Percentiles rank a stretch among this genome's conserved stretches.
These are phyloP conservation scores for Teunomyces kruisii DNA, from an alignment of 805 yeast genomes.

Conservation along the genomic window DNA sequence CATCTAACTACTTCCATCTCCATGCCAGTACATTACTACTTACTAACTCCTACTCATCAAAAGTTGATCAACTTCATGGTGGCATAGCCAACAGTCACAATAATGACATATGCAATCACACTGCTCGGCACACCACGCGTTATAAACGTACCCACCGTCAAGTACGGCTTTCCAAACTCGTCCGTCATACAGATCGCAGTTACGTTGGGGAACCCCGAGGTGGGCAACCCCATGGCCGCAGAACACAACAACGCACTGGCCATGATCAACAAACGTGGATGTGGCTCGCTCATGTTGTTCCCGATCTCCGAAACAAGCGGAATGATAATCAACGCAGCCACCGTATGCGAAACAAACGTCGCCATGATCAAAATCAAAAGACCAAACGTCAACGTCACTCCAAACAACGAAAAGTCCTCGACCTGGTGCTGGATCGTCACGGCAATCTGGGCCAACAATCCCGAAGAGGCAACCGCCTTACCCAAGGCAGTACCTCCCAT, in stretches of 20 bases:
- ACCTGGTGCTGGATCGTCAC: slow-evolving; percentile 61
- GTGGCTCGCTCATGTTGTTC: slow-evolving; percentile 34
- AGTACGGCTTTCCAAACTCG: slow-evolving; percentile 40
- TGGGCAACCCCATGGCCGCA: slow-evolving; percentile 47
- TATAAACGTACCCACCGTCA: slow-evolving; percentile 41
- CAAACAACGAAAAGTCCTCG: slow-evolving; percentile 66
- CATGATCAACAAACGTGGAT: slow-evolving; percentile 40
- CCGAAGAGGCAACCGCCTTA: slow-evolving; percentile 90
- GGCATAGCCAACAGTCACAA: slow-evolving; percentile 41
- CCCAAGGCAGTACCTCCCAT: slow-evolving; percentile 98
- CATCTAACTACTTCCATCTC: too few species aligned
- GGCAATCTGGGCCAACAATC: slow-evolving; percentile 80
- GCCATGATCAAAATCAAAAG: slow-evolving; percentile 40
- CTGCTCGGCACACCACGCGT: slow-evolving; percentile 45
- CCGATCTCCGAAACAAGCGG: slow-evolving; percentile 45
- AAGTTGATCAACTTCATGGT: slow-evolving; percentile 27
- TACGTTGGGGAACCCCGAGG: slow-evolving; percentile 46
- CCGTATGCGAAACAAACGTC: slow-evolving; percentile 46
- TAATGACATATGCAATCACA: slow-evolving; percentile 33
- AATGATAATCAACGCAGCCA: slow-evolving; percentile 42
- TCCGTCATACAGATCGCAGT: slow-evolving; percentile 45
- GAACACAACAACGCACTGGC: slow-evolving; percentile 42
- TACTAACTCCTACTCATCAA: too few species aligned
- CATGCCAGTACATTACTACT: too few species aligned
- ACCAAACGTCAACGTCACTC: slow-evolving; percentile 68